Base-by-base conservation (phyloP, 805 yeast species). In the Saturnispora gosingensis region DNA sequence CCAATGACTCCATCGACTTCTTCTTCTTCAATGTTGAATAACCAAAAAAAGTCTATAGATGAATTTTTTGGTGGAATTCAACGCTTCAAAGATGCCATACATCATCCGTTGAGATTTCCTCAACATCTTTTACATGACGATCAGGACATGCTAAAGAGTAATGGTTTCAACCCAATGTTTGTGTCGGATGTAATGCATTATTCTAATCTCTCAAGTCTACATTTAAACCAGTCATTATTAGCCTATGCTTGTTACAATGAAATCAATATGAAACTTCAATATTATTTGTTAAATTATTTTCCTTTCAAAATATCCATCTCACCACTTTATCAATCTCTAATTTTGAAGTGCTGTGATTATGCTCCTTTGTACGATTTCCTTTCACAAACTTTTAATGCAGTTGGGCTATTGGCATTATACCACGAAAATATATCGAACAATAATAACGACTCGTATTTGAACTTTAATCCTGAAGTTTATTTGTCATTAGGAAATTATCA, bases 401-500 rank as follows among this genome's bases (percentile, higher is more conserved):
- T 59, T 27, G 36, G 54, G 4, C 47, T 53, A 3, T 27, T 58
- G 22, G 51, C 54, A 16, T 50, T 59, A 22, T 59, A 59, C 48
- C 53, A 56, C 36, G 20, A 36, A 34, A 42, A 43, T 42, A 25
- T 42, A 39, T 7, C 16, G 5, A 20, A 13, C 36, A 15, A 44
- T 7, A 36, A 32, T 18, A 20, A 35, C 2, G 53, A 51, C 32
- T 38, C 36, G 8, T 38, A 49, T 4, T 47, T 57, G 10, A 43
- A 49, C 22, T 48, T 53, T 27, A 51, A 53, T n/a, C 48, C 57
- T 20, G 50, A 53, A 2, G 44, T 43, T 24, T 58, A 58, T 48
- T 43, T 56, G 18, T 43, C 48, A 40, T 28, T 59, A n/a, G 54
- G 59, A 16, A 58, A 58, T 27, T 55, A 49, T 42, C 63, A 61